phyloP scores from a whole-genome alignment of 1,284 basidiomycete genomes.

The Taiwanofungus camphoratus region DNA sequence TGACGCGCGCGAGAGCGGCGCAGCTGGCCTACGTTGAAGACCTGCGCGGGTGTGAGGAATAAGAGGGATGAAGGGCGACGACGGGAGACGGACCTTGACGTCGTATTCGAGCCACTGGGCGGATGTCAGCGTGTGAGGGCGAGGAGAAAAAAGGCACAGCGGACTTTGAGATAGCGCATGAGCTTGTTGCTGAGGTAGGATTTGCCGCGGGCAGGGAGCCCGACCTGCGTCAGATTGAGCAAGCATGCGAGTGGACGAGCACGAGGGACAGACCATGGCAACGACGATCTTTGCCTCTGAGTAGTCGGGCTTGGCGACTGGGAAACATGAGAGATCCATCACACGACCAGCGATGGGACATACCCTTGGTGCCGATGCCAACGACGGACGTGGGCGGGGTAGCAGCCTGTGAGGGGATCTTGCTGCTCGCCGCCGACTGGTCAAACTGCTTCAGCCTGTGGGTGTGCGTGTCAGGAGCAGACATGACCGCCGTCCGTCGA shows the following conservation, averaged over 20 bases:
- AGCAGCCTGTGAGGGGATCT: slow-evolving; percentile 59
- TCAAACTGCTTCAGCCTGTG: slow-evolving; percentile 75
- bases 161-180: slow-evolving; percentile 72
- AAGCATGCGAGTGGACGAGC: slow-evolving; percentile 29
- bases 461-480: no score
- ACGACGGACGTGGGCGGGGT: slow-evolving; percentile 76
- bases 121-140: slow-evolving; percentile 2
- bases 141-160: slow-evolving; percentile 12
- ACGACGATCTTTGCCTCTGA: slow-evolving; percentile 98
- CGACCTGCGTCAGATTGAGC: slow-evolving; percentile 51
- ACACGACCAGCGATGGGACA: slow-evolving; percentile 9
- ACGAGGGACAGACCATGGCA: slow-evolving; percentile 71
- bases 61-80: slow-evolving; percentile 3
- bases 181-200: slow-evolving; percentile 84
- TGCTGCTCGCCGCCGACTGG: slow-evolving; percentile 61
- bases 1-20: slow-evolving; percentile 82
- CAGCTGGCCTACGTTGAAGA: slow-evolving; percentile 98
- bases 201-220: slow-evolving; percentile 79
- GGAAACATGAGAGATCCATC: slow-evolving; percentile 2
- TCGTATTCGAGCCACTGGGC: slow-evolving; percentile 96
- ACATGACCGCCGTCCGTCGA: neutral
- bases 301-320: slow-evolving; percentile 95
- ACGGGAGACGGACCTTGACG: slow-evolving; percentile 62
- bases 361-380: slow-evolving; percentile 79
- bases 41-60: slow-evolving; percentile 38